A percentile compares a stretch with the other conserved stretches of the same genome.
phyloP scores from a whole-genome alignment of 2,329 filamentous ascomycete genomes.

The Apiospora kogelbergensis region DNA sequence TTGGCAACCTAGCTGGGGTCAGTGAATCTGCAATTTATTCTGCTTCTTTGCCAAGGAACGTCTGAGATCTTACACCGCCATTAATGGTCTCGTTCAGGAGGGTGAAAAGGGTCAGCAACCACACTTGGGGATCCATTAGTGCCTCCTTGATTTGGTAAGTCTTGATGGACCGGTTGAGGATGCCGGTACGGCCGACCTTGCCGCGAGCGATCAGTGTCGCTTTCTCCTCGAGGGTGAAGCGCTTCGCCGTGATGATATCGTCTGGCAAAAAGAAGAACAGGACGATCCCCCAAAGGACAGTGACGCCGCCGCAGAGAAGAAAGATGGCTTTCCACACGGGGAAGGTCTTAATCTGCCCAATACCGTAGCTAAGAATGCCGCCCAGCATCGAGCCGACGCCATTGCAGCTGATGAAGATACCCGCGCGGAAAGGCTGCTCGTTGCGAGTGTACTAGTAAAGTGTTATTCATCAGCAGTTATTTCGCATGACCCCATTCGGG shows the following conservation, averaged over 20 bases:
- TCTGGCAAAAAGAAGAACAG: slow-evolving; percentile 43
- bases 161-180: slow-evolving; percentile 48
- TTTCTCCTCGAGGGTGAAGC: slow-evolving; percentile 43
- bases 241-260: slow-evolving; percentile 40
- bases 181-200: slow-evolving; percentile 38
- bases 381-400: slow-evolving; percentile 38
- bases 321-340: slow-evolving; percentile 46
- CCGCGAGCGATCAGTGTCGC: slow-evolving; percentile 40
- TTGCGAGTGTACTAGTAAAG: slow-evolving; percentile 38
- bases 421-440: slow-evolving; percentile 47
- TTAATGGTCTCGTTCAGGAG: slow-evolving; percentile 55
- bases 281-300: slow-evolving; percentile 40
- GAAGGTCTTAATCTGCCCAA: slow-evolving; percentile 41
- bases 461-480: neutral
- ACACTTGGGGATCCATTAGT: slow-evolving; percentile 42
- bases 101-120: slow-evolving; percentile 43
- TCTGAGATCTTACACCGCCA: slow-evolving; percentile 34
- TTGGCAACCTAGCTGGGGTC: slow-evolving; percentile 38
- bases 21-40: too few relatives aligned
- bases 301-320: slow-evolving; percentile 43
- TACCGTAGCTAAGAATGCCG: slow-evolving; percentile 36
- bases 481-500: neutral
- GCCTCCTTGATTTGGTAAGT: slow-evolving; percentile 48
- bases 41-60: neutral
- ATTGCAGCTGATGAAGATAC: slow-evolving; percentile 42